These are phyloP conservation scores for Saxophila tyrrhenica DNA, from an alignment of 495 filamentous ascomycete species.

Conservation along the genomic window DNA sequence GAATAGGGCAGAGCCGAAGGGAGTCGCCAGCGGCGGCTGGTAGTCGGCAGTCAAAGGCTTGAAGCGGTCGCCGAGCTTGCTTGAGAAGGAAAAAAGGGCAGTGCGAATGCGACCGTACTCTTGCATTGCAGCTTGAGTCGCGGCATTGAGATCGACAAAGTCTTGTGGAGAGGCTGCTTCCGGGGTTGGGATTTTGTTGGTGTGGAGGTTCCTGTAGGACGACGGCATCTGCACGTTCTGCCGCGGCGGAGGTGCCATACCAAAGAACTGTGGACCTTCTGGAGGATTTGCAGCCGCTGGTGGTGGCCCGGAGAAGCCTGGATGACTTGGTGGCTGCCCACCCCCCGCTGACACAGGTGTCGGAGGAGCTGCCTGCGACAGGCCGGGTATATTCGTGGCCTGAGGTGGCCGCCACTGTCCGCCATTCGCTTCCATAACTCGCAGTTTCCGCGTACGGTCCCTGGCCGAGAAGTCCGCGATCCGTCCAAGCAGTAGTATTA, in stretches of 20 bases:
- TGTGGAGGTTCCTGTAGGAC: constrained; percentile 28
- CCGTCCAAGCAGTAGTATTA: constrained; percentile 71
- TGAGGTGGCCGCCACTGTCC: constrained; percentile 47
- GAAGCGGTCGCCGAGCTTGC: constrained; percentile 63
- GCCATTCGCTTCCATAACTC: constrained; percentile 41
- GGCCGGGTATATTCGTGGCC: constrained; percentile 28
- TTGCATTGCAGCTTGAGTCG: constrained; percentile 54
- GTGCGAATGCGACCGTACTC: constrained; percentile 69
- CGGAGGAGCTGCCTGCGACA: constrained; percentile 8
- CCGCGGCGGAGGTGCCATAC: constrained; percentile 49
- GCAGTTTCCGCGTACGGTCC: constrained; percentile 69
- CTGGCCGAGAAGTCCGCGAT: constrained; percentile 69
- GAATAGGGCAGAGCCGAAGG: constrained; percentile 72
- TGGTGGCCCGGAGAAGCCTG: not conserved
- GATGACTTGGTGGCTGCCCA: not conserved
- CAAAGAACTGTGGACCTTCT: constrained; percentile 38
- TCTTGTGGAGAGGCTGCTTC: constrained; percentile 3
- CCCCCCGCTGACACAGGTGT: constrained; percentile 10
- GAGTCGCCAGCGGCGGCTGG: constrained; percentile 48
- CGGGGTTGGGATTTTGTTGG: constrained; percentile 5
- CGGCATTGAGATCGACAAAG: constrained; percentile 18
- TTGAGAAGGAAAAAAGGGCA: constrained; percentile 55
- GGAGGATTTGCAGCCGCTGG: constrained; percentile 1
- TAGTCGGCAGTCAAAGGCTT: constrained; percentile 65
- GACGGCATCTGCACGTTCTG: constrained; percentile 41